Evolutionary conservation across 2,329 filamentous ascomycete genomes (phyloP).

Genomic region (Exserohilum turcica): DNA sequence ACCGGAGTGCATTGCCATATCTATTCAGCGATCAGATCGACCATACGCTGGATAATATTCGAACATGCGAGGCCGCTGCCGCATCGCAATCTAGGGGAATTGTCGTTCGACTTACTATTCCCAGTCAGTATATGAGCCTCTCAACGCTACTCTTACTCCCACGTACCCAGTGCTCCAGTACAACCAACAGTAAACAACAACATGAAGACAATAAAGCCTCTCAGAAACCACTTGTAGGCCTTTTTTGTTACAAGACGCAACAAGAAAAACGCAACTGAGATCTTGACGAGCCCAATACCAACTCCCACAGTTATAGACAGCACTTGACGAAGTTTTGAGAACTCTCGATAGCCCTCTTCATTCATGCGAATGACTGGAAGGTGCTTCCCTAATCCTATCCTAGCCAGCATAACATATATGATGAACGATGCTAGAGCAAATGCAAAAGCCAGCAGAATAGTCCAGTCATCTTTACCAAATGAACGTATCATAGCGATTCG

Average conservation of each 20-base stretch:
- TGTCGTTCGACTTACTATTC: neutral
- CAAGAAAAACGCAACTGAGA: conserved; percentile 56
- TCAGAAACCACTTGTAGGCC: conserved; percentile 44
- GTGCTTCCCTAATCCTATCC: conserved; percentile 57
- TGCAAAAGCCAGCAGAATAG: conserved; percentile 50
- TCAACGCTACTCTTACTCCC: neutral
- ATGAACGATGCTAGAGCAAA: neutral
- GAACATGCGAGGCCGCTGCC: neutral
- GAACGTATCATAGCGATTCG: conserved; percentile 55
- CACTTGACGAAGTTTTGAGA: conserved; percentile 50
- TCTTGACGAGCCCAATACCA: conserved; percentile 55
- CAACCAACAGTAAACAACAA: neutral
- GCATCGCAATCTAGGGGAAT: neutral
- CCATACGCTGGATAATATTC: conserved; percentile 48
- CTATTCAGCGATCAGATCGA: conserved; percentile 43
- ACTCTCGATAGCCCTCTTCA: conserved; percentile 38
- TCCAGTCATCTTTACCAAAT: conserved; percentile 57
- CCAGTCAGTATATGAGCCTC: neutral
- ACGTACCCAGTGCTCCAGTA: neutral
- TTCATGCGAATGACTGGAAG: conserved; percentile 43
- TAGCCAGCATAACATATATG: conserved; percentile 51
- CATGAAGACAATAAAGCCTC: conserved; percentile 2
- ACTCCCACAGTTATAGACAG: conserved; percentile 56
- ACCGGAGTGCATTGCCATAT: conserved; percentile 57
- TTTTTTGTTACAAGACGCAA: conserved; percentile 51